A percentile compares a stretch with the other conserved stretches of the same genome.
Evolutionary conservation across 805 yeast genomes (phyloP).

Genomic region (Candida namnaoensis): DNA sequence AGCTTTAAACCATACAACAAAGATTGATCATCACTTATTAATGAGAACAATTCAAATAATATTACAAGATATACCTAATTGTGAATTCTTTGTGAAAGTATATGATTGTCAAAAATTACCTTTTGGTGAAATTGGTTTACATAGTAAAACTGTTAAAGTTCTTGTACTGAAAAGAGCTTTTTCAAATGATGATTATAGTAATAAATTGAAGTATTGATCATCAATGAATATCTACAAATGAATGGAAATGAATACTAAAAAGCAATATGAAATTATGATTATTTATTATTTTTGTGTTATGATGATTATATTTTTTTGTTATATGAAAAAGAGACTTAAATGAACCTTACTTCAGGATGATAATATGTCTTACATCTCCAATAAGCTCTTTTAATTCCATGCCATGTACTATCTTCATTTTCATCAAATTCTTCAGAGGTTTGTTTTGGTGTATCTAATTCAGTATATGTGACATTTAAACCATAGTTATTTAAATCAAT

Average conservation of each 20-base stretch:
- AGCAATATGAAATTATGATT: too few relatives aligned
- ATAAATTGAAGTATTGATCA: too few relatives aligned
- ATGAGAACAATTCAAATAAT: not conserved
- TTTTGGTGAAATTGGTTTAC: not conserved
- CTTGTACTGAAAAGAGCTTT: too few relatives aligned
- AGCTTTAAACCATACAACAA: not conserved
- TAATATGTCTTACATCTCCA: slow-evolving; percentile 64
- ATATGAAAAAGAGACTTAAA: slow-evolving; percentile 2
- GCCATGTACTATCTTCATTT: slow-evolving; percentile 44
- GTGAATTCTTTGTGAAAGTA: too few relatives aligned
- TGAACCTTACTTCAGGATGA: slow-evolving; percentile 54
- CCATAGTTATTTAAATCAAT: slow-evolving; percentile 79
- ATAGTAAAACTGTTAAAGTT: too few relatives aligned
- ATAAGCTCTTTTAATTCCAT: slow-evolving; percentile 50
- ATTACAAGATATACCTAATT: not conserved
- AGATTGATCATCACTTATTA: not conserved
- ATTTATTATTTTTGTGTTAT: too few relatives aligned
- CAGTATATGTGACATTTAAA: slow-evolving; percentile 47
- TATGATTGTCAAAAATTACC: not conserved
- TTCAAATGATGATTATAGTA: too few relatives aligned
- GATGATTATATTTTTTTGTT: not conserved
- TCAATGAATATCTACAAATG: too few relatives aligned
- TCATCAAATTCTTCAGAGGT: slow-evolving; percentile 25
- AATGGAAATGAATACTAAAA: too few relatives aligned
- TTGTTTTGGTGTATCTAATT: slow-evolving; percentile 35